Evolutionary conservation across 495 filamentous ascomycete species (phyloP).

Genomic region (Durotheca rogersii): DNA sequence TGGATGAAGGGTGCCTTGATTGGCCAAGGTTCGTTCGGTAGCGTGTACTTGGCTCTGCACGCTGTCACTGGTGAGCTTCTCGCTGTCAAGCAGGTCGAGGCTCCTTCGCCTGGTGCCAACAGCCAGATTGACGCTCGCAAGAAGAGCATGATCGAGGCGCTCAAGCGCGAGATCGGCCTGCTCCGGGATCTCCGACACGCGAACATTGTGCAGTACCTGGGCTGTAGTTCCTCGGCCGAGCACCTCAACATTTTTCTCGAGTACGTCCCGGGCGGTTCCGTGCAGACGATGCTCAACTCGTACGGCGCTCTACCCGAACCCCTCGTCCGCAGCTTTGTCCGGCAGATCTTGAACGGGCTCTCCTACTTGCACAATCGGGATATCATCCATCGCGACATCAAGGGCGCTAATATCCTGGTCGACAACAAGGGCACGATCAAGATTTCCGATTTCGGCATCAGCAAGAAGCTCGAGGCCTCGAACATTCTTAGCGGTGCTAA

Average conservation of each 20-base stretch:
- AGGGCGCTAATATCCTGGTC: conserved; percentile 97
- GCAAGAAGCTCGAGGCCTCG: conserved; percentile 90
- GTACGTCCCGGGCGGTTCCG: conserved; percentile 96
- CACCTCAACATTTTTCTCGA: conserved; percentile 99
- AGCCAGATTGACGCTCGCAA: conserved; percentile 83
- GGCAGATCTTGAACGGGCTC: conserved; percentile 92
- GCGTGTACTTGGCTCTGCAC: conserved; percentile 95
- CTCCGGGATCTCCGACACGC: conserved; percentile 91
- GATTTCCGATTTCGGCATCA: conserved; percentile 99
- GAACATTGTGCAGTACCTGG: conserved; percentile 98
- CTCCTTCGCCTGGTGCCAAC: conserved; percentile 76
- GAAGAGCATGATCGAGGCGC: conserved; percentile 94
- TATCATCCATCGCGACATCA: conserved; percentile 99
- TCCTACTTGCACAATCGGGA: conserved; percentile 92
- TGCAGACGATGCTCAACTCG: conserved; percentile 96
- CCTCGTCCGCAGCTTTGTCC: conserved; percentile 92
- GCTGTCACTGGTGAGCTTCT: conserved; percentile 96
- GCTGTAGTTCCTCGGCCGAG: conserved; percentile 84
- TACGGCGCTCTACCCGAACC: conserved; percentile 94
- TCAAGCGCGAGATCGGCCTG: conserved; percentile 94
- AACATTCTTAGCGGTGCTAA: conserved; percentile 51
- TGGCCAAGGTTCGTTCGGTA: conserved; percentile 94
- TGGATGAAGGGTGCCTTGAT: conserved; percentile 99
- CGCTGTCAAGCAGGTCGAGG: conserved; percentile 97
- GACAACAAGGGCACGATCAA: conserved; percentile 99